Evolutionary conservation across 257 asterid species (phyloP), one percentile per base, ranked within the genome.

Genomic region (Solanum chiquidenum): DNA sequence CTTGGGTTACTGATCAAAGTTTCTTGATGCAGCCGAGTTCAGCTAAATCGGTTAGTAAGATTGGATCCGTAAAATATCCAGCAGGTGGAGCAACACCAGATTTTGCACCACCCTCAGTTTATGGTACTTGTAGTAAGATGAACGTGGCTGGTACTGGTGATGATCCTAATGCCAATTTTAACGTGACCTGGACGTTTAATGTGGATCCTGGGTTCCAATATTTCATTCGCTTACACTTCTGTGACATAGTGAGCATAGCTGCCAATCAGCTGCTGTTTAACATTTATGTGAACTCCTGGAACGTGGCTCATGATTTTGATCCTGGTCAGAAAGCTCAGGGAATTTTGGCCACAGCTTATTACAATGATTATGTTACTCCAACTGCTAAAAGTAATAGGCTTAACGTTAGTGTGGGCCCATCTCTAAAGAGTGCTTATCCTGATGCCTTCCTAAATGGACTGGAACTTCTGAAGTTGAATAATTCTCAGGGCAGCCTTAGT

Each of bases 401-500:
- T 92, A 88, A 37, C 12, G 85, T 95, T n/a, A 95, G 98, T 88
- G 90, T 96, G 27, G 98, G 99, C 34, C 96, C 95, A 1, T 91
- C 96, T n/a, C 37, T 71, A 2, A 66, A 55, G 79, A 91, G 93
- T 88, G 85, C 66, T 66, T 90, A 87, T 68, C 94, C 94, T 2
- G 92, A 93, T 62, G 98, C 97, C 71, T 46, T 94, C 55, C 91
- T 96, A 21, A 96, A 92, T 49, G 99, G 99, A 20, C 89, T 96
- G 87, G 99, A 95, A 91, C 89, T 96, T 66, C 90, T 95, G 95
- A 96, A 95, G 89, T 88, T 95, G 88, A 93, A 93, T 91, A 90
- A 92, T 86, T 93, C 97, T 4, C 62, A 42, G 88, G 95, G 91
- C 18, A 96, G 98, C 85, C 95, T 96, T 10, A 94, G 98, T 62